Evolutionary conservation across 1,284 basidiomycete genomes (phyloP).

Genomic region (Tremellales sp.): DNA sequence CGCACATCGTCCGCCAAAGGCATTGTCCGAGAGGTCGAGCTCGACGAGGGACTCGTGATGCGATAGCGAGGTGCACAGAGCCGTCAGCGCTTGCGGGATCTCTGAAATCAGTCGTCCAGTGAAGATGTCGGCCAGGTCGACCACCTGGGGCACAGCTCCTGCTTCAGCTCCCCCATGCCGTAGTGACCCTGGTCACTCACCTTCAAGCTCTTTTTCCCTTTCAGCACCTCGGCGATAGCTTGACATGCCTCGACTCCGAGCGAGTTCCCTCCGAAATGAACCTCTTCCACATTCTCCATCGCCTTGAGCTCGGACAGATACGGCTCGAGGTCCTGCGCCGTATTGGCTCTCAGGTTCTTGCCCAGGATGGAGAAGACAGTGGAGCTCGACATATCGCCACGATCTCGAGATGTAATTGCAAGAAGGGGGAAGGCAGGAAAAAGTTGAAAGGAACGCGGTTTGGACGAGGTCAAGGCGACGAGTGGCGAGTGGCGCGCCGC

Average conservation of each 20-base stretch:
- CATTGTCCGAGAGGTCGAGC: slow-evolving; percentile 92
- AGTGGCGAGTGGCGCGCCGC: too few species aligned
- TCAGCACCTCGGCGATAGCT: slow-evolving; percentile 76
- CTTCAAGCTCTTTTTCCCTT: slow-evolving; percentile 67
- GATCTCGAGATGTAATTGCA: slow-evolving; percentile 2
- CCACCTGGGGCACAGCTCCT: too few species aligned
- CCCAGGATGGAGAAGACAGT: slow-evolving; percentile 63
- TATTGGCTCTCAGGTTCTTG: slow-evolving; percentile 76
- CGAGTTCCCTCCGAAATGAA: slow-evolving; percentile 95
- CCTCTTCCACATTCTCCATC: slow-evolving; percentile 66
- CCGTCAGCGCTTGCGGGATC: slow-evolving; percentile 84
- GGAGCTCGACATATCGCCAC: slow-evolving; percentile 20
- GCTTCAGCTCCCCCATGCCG: too few species aligned
- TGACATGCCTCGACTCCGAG: slow-evolving; percentile 87
- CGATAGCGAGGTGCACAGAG: slow-evolving; percentile 82
- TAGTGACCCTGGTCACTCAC: too few species aligned
- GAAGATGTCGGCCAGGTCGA: slow-evolving; percentile 97
- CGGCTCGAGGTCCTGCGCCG: slow-evolving; percentile 72
- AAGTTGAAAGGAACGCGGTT: background rate
- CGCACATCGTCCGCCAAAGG: slow-evolving; percentile 92
- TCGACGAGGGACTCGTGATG: slow-evolving; percentile 75
- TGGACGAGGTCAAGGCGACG: too few species aligned
- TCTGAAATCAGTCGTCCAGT: slow-evolving; percentile 93
- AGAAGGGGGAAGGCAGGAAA: background rate
- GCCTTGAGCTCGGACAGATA: slow-evolving; percentile 66